These are phyloP conservation scores for Fusarium cicatricum DNA, from an alignment of 2,329 filamentous ascomycete genomes.

Conservation along the genomic window DNA sequence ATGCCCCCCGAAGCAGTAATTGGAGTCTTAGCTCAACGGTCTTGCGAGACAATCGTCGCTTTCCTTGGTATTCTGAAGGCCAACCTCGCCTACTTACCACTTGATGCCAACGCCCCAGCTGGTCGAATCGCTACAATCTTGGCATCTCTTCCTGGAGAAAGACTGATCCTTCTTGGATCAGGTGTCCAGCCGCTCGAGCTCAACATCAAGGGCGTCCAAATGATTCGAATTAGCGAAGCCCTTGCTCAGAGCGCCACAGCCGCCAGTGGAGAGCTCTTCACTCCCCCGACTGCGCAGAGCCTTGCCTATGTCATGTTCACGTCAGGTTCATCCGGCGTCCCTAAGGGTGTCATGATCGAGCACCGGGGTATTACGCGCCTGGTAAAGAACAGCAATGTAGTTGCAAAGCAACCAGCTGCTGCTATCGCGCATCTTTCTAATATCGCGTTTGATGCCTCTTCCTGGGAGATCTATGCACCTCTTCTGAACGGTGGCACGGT, in stretches of 20 bases:
- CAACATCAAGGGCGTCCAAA: no score
- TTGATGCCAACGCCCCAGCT: slow-evolving; percentile 32
- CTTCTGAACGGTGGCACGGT: no score
- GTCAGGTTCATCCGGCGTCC: slow-evolving; percentile 35
- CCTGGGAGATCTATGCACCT: no score
- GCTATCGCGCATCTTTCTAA: no score
- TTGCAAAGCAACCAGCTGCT: background rate
- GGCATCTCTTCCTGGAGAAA: no score
- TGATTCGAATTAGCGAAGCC: no score
- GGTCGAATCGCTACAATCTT: slow-evolving; percentile 32
- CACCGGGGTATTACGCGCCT: slow-evolving; percentile 5
- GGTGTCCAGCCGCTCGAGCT: no score
- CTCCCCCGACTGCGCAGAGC: no score
- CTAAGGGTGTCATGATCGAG: slow-evolving; percentile 25
- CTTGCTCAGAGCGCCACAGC: slow-evolving; percentile 2
- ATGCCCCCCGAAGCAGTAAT: no score
- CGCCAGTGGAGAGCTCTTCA: no score
- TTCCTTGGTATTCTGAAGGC: slow-evolving; percentile 40
- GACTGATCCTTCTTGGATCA: no score
- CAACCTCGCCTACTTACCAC: slow-evolving; percentile 38
- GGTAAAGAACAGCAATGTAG: background rate
- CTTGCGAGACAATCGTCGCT: slow-evolving; percentile 32
- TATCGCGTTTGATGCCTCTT: no score
- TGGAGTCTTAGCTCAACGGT: slow-evolving; percentile 1
- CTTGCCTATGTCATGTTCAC: slow-evolving; percentile 34